A percentile compares a stretch with the other conserved stretches of the same genome.
phyloP scores from a whole-genome alignment of 352 stramenopile species.

The Globisporangium nagaii region DNA sequence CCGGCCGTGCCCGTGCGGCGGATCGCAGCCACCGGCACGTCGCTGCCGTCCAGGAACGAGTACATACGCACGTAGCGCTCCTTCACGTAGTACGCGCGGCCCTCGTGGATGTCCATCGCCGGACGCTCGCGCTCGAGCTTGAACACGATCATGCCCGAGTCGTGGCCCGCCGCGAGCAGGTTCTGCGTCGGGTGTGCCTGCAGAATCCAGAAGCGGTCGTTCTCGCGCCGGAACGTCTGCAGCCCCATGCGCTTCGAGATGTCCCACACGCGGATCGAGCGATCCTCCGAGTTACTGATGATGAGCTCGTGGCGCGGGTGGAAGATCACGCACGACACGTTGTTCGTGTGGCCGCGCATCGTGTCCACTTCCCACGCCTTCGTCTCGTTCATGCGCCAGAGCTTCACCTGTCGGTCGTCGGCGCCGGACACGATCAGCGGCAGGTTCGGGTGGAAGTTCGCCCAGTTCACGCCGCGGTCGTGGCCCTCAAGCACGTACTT shows the following conservation, averaged over 20 bases:
- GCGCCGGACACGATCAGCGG: conserved; percentile 97
- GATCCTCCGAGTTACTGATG: conserved; percentile 99
- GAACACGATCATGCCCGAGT: conserved; percentile 99
- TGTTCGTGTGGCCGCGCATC: conserved; percentile 99
- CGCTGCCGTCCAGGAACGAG: conserved; percentile 87
- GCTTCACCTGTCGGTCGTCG: conserved; percentile 99
- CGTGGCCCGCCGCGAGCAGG: conserved; percentile 97
- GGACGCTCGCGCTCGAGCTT: conserved; percentile 97
- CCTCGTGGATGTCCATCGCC: conserved; percentile 87
- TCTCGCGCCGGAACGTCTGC: conserved; percentile 98
- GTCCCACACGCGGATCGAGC: conserved; percentile 99
- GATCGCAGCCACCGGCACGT: conserved; percentile 69
- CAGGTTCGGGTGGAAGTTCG: conserved; percentile 97
- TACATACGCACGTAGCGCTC: conserved; percentile 97
- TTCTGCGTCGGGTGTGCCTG: conserved; percentile 96
- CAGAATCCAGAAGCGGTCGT: conserved; percentile 99
- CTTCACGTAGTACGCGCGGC: conserved; percentile 95
- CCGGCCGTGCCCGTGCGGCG: conserved; percentile 60
- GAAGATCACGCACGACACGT: conserved; percentile 99
- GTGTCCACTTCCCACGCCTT: conserved; percentile 99
- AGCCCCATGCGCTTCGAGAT: conserved; percentile 98
- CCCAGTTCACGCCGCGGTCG: conserved; percentile 99
- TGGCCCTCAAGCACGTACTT: conserved; percentile 99
- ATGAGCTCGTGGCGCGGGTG: conserved; percentile 99
- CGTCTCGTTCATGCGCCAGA: conserved; percentile 99